A percentile compares a stretch with the other conserved stretches of the same genome.
Evolutionary conservation across 2,329 filamentous ascomycete genomes (phyloP).

Genomic region (Fusarium sp.): DNA sequence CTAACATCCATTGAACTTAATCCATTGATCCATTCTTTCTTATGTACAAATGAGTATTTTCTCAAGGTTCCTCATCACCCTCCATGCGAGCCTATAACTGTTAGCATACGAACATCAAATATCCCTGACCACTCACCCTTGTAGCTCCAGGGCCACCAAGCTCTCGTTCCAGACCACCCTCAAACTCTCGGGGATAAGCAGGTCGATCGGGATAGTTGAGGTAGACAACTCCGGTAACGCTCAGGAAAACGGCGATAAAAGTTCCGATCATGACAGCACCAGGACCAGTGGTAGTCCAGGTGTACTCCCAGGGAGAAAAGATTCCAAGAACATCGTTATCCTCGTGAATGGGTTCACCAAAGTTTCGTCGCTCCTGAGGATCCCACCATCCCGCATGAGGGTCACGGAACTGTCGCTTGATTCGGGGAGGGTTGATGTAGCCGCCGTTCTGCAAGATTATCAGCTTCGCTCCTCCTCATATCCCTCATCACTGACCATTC

Average conservation of each 20-base stretch:
- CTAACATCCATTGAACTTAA: slow-evolving; percentile 19
- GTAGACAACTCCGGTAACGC: slow-evolving; percentile 74
- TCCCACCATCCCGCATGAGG: slow-evolving; percentile 97
- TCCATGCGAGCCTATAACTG: slow-evolving; percentile 62
- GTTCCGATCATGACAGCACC: slow-evolving; percentile 74
- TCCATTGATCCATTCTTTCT: slow-evolving; percentile 41
- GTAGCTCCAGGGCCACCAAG: slow-evolving; percentile 75
- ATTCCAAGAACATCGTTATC: slow-evolving; percentile 94
- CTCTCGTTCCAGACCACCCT: slow-evolving; percentile 78
- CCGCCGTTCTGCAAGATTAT: slow-evolving; percentile 75
- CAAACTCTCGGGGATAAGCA: slow-evolving; percentile 75
- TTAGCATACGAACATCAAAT: slow-evolving; percentile 27
- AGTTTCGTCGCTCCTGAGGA: slow-evolving; percentile 96
- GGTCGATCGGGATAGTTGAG: slow-evolving; percentile 77
- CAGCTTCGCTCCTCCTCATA: slow-evolving; percentile 25
- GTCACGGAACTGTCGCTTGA: slow-evolving; percentile 93
- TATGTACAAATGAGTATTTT: slow-evolving; percentile 51
- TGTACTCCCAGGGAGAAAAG: slow-evolving; percentile 90
- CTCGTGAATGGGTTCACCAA: slow-evolving; percentile 94
- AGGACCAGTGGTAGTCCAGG: slow-evolving; percentile 78
- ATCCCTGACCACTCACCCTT: slow-evolving; percentile 64
- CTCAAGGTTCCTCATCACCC: slow-evolving; percentile 64
- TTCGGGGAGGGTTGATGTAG: slow-evolving; percentile 79
- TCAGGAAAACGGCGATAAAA: slow-evolving; percentile 72
- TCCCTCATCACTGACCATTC: slow-evolving; percentile 63